A percentile compares a stretch with the other conserved stretches of the same genome.
Evolutionary conservation across 1,139 yeast species (phyloP).

Genomic region (Yamadazyma taylorii): DNA sequence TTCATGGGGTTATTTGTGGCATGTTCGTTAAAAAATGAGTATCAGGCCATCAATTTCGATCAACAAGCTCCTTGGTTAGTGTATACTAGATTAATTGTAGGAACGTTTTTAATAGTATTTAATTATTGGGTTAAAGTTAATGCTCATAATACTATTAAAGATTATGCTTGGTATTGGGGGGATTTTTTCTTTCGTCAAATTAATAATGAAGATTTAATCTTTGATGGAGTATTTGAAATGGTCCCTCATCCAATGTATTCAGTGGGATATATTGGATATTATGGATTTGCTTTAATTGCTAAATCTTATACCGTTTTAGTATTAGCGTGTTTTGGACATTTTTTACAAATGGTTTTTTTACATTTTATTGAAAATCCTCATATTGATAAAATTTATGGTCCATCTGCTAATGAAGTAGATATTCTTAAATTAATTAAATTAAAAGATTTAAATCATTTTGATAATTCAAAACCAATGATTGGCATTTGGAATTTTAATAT

Average conservation of each 20-base stretch:
- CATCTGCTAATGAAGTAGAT: slow-evolving; percentile 40
- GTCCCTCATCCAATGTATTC: slow-evolving; percentile 96
- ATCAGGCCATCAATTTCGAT: slow-evolving; percentile 37
- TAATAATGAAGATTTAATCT: slow-evolving; percentile 70
- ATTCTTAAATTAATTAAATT: slow-evolving; percentile 36
- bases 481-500: slow-evolving; percentile 64
- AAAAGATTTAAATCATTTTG: slow-evolving; percentile 46
- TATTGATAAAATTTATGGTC: slow-evolving; percentile 75
- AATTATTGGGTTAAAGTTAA: slow-evolving; percentile 86
- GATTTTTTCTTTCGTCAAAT: slow-evolving; percentile 85
- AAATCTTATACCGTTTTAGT: slow-evolving; percentile 72
- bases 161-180: slow-evolving; percentile 96
- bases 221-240: slow-evolving; percentile 89
- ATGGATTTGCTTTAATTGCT: slow-evolving; percentile 78
- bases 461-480: slow-evolving; percentile 61
- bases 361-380: slow-evolving; percentile 85
- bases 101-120: slow-evolving; percentile 57
- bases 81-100: slow-evolving; percentile 39
- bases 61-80: slow-evolving; percentile 38
- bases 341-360: slow-evolving; percentile 75
- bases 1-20: slow-evolving; percentile 70
- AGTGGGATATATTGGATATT: slow-evolving; percentile 85
- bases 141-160: slow-evolving; percentile 87
- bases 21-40: slow-evolving; percentile 45
- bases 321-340: slow-evolving; percentile 76